Conservation (phyloP, 2,329 filamentous ascomycete genomes). For the Xylaria sp. region DNA sequence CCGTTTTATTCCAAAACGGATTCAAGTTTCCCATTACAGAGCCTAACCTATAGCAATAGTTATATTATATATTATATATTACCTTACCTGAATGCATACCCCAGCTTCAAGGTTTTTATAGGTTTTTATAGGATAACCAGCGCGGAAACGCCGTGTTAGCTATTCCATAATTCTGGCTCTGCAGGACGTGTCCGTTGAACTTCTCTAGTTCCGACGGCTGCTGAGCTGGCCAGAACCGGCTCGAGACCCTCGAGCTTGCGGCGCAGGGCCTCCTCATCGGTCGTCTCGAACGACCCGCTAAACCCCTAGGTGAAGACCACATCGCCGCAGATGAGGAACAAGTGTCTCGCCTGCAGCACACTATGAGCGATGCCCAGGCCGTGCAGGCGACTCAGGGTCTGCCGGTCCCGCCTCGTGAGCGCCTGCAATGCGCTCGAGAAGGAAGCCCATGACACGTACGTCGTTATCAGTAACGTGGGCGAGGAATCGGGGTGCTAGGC, state of each 20-base stretch:
- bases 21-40: too few relatives aligned
- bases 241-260: constrained; percentile 12
- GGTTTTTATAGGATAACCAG: too few relatives aligned
- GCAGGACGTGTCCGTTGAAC: neutral
- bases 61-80: too few relatives aligned
- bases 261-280: constrained; percentile 10
- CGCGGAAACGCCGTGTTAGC: too few relatives aligned
- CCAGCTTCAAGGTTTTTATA: too few relatives aligned
- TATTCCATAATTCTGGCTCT: too few relatives aligned
- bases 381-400: constrained; percentile 14
- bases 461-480: constrained; percentile 13
- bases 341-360: neutral
- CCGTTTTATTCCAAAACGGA: too few relatives aligned
- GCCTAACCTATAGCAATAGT: too few relatives aligned
- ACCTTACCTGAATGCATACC: too few relatives aligned
- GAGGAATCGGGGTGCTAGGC: constrained; percentile 9
- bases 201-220: constrained; percentile 12
- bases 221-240: constrained; percentile 18
- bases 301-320: constrained; percentile 10
- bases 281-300: constrained; percentile 10
- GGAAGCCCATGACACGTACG: constrained; percentile 9
- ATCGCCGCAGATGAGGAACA: constrained; percentile 12
- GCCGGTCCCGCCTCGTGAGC: constrained; percentile 13
- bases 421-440: constrained; percentile 13
- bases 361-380: constrained; percentile 12